Conservation (phyloP, 2,329 filamentous ascomycete species). For the Chaetomium globosum region DNA sequence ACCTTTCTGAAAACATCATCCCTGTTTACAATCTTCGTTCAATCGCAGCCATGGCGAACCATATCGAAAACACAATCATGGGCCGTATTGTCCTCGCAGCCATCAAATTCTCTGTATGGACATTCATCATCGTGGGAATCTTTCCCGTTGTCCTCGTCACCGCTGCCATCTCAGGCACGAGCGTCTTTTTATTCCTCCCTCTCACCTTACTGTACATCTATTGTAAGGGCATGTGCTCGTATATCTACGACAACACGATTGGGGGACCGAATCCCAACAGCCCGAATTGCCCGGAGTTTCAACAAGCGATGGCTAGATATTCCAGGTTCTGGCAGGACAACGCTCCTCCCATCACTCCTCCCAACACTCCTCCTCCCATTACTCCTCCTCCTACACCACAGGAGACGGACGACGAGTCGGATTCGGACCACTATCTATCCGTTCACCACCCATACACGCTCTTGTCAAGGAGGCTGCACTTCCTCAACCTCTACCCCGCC, state of each 20-base stretch:
- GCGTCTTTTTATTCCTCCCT: not conserved
- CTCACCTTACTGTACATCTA: not conserved
- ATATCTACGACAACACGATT: not conserved
- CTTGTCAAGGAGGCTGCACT: no score
- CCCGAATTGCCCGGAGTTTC: not conserved
- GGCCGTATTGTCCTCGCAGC: not conserved
- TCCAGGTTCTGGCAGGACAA: not conserved
- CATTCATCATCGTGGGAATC: not conserved
- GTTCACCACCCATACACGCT: no score
- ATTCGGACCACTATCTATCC: no score
- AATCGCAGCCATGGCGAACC: not conserved
- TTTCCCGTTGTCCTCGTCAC: not conserved
- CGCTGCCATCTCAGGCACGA: not conserved
- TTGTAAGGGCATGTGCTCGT: not conserved
- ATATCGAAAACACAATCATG: not conserved
- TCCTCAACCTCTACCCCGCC: no score
- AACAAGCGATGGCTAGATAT: not conserved
- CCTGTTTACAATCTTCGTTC: not conserved
- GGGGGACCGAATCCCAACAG: no score
- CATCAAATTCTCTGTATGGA: not conserved
- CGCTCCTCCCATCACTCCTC: not conserved
- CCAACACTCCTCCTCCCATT: no score
- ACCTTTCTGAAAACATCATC: not conserved
- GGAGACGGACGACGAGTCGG: no score
- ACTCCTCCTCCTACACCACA: no score